Percentiles rank a stretch among this genome's conserved stretches.
Evolutionary conservation across 2,329 filamentous ascomycete genomes (phyloP).

Genomic region (Colletotrichum navitas): DNA sequence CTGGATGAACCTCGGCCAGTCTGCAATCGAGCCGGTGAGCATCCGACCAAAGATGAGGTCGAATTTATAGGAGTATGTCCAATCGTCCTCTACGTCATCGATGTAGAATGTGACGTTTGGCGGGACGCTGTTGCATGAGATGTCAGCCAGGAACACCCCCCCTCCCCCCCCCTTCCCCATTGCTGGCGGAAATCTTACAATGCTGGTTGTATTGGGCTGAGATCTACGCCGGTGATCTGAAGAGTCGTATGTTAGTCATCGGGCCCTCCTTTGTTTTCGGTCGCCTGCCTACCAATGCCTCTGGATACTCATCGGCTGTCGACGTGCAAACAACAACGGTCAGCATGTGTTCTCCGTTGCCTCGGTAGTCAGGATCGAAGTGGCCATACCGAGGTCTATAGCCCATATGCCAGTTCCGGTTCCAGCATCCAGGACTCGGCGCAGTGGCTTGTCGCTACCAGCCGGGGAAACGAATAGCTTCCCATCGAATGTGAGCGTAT

Average conservation of each 20-base stretch:
- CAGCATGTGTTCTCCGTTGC: not conserved
- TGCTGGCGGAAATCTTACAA: constrained; percentile 46
- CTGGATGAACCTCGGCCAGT: constrained; percentile 53
- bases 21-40: constrained; percentile 52
- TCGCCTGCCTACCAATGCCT: constrained; percentile 45
- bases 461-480: constrained; percentile 44
- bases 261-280: no score
- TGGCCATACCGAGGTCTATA: constrained; percentile 57
- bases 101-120: constrained; percentile 63
- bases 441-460: constrained; percentile 29
- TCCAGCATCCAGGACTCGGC: constrained; percentile 59
- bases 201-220: constrained; percentile 57
- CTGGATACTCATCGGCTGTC: constrained; percentile 49
- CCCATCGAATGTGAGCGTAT: constrained; percentile 46
- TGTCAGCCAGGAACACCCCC: constrained; percentile 2
- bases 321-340: not conserved
- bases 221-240: constrained; percentile 55
- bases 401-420: constrained; percentile 62
- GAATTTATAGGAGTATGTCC: constrained; percentile 54
- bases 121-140: constrained; percentile 54
- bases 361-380: no score
- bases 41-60: constrained; percentile 58
- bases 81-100: constrained; percentile 58
- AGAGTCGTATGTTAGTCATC: not conserved
- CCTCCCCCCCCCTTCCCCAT: no score